Conservation (phyloP, 495 filamentous ascomycete species). For the Bombardia bombarda region DNA sequence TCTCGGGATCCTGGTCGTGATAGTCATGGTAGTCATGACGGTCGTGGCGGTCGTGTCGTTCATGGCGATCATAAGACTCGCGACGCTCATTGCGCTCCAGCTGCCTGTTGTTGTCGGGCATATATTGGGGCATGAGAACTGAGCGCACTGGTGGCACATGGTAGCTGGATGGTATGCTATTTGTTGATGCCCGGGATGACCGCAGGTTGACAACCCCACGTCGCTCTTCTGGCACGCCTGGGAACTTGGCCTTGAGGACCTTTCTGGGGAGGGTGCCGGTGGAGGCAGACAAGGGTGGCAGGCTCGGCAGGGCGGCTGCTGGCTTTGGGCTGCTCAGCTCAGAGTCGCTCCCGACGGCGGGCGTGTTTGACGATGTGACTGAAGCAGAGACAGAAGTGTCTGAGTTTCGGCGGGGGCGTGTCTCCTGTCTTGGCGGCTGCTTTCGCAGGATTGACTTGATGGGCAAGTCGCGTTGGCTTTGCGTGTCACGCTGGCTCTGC, state of each 20-base stretch:
- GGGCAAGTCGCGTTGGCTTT: conserved; percentile 10
- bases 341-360: conserved; percentile 18
- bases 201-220: conserved; percentile 19
- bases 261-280: conserved; percentile 18
- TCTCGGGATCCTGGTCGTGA: conserved; percentile 22
- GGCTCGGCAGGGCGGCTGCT: not conserved
- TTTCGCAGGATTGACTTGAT: conserved; percentile 20
- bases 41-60: conserved; percentile 8
- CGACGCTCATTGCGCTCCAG: conserved; percentile 5
- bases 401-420: conserved; percentile 22
- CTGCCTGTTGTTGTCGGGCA: conserved; percentile 6
- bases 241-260: conserved; percentile 27
- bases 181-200: conserved; percentile 16
- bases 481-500: not conserved
- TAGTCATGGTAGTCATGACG: conserved; percentile 15
- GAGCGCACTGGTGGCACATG: conserved; percentile 16
- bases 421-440: conserved; percentile 7
- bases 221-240: conserved; percentile 17
- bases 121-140: conserved; percentile 7
- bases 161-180: conserved; percentile 11
- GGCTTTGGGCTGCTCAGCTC: conserved; percentile 9
- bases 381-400: conserved; percentile 26
- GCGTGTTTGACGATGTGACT: conserved; percentile 24
- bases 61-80: conserved; percentile 7
- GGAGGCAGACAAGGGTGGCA: conserved; percentile 2